Percentiles rank a stretch among this genome's conserved stretches.
Evolutionary conservation across 2,329 filamentous ascomycete species (phyloP).

Genomic region (Metarhizium album): DNA sequence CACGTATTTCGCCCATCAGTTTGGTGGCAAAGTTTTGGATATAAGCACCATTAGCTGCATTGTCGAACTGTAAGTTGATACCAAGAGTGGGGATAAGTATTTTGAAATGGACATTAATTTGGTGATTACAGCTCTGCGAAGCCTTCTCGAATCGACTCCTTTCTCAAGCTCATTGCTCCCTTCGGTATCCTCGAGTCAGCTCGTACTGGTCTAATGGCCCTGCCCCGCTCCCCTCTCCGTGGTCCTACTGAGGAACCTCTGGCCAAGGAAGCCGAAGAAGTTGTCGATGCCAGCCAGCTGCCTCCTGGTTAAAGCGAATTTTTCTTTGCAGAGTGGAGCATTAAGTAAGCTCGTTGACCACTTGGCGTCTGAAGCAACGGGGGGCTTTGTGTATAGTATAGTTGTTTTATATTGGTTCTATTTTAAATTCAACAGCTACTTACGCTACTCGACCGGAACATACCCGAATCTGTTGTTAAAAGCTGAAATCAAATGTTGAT

Average conservation of each 20-base stretch:
- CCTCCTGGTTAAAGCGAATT: constrained; percentile 68
- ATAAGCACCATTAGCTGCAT: constrained; percentile 99
- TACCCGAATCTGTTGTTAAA: constrained; percentile 2
- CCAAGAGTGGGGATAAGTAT: not conserved
- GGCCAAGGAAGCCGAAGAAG: constrained; percentile 80
- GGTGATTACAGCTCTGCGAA: constrained; percentile 63
- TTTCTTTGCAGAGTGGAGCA: not conserved
- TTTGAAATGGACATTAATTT: not conserved
- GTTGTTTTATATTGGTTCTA: constrained; percentile 7
- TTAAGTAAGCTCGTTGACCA: not conserved
- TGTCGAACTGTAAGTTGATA: constrained; percentile 74
- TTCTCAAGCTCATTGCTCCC: constrained; percentile 87
- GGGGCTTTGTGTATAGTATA: constrained; percentile 7
- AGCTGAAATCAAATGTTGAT: not conserved
- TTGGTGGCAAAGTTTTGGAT: constrained; percentile 93
- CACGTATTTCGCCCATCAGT: constrained; percentile 93
- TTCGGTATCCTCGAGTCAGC: constrained; percentile 97
- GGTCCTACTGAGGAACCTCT: constrained; percentile 58
- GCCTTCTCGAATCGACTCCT: constrained; percentile 86
- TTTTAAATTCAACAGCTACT: constrained; percentile 5
- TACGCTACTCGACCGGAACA: constrained; percentile 7
- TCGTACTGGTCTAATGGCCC: constrained; percentile 89
- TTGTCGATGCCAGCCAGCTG: constrained; percentile 88
- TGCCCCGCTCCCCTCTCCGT: constrained; percentile 83
- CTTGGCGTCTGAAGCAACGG: constrained; percentile 11